Conservation (phyloP, 257 asterid species). For the Solanum pinnatisectum region DNA sequence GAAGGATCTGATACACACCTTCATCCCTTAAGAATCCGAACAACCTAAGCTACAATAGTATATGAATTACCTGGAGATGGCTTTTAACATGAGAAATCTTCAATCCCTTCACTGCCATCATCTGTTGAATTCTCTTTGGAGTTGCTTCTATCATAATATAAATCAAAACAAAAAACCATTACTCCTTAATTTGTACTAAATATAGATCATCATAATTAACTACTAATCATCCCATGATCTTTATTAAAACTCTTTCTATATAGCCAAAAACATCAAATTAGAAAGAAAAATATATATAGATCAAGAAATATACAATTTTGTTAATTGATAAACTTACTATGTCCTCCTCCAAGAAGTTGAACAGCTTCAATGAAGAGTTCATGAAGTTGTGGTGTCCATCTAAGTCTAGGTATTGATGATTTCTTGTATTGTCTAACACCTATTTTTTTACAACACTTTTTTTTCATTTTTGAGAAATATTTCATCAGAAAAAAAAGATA, state of each 20-base stretch:
- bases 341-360: slow-evolving; percentile 20
- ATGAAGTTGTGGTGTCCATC: slow-evolving; percentile 32
- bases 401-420: slow-evolving; percentile 19
- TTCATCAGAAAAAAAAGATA: neutral
- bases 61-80: slow-evolving; percentile 22
- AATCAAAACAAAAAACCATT: neutral
- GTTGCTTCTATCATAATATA: slow-evolving; percentile 19
- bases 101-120: slow-evolving; percentile 27
- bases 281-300: neutral
- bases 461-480: neutral
- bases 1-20: neutral
- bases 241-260: neutral
- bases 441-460: neutral
- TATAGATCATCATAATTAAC: neutral
- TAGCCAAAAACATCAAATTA: neutral
- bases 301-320: neutral
- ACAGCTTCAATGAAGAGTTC: slow-evolving; percentile 20
- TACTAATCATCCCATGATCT: neutral
- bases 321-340: slow-evolving; percentile 6
- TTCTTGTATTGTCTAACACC: slow-evolving; percentile 21
- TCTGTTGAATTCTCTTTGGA: slow-evolving; percentile 25
- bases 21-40: neutral
- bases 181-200: neutral
- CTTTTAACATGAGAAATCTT: slow-evolving; percentile 31
- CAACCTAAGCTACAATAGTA: too few relatives aligned